Evolutionary conservation across 352 stramenopile species (phyloP), one percentile per base, ranked within the genome.

Genomic region (Elongisporangium undulatum): DNA sequence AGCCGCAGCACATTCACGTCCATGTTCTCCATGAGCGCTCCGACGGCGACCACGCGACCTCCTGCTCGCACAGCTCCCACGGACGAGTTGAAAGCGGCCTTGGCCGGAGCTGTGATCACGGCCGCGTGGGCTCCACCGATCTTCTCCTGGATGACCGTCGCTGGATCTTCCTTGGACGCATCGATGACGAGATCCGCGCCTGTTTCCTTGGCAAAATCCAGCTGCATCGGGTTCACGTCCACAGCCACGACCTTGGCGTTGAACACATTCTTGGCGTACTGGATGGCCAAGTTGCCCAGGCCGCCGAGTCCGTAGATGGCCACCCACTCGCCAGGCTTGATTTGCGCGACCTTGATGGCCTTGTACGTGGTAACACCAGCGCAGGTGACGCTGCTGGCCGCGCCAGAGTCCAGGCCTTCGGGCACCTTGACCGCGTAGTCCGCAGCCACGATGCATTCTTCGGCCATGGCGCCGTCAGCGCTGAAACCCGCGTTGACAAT

Each of bases 361-460:
- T 68, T 83, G 59, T 85, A 95, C 7, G 69, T 74, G 4, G 87
- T 95, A 23, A 91, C 78, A 13, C 86, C 86, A 12, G 84, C 82
- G 68, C 87, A 95, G 16, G 94, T 65, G 19, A 95, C 60, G 12
- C 77, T 72, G 12, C 75, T 81, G 0, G 73, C 75, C 9, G 52
- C 52, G 17, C 67, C 62, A 3, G 84, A 55, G 0, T 66, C 51
- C 21, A 93, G 58, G 17, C 68, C 71, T n/a, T 82, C 67, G 3
- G 86, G 85, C 66, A 95, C 75, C 5, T 78, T 69, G 7, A 78
- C 74, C 56, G 91, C 83, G 53, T 69, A 61, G 34, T 82, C 61
- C 8, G 63, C 66, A 52, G 89, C 94, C 49, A 78, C 80, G 49
- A 82, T 77, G 41, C 61, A 72, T 59, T 53, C 64, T 38, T 69